These are phyloP conservation scores for Carex cristatella DNA, from an alignment of 176 grass and related monocot species.

Conservation along the genomic window DNA sequence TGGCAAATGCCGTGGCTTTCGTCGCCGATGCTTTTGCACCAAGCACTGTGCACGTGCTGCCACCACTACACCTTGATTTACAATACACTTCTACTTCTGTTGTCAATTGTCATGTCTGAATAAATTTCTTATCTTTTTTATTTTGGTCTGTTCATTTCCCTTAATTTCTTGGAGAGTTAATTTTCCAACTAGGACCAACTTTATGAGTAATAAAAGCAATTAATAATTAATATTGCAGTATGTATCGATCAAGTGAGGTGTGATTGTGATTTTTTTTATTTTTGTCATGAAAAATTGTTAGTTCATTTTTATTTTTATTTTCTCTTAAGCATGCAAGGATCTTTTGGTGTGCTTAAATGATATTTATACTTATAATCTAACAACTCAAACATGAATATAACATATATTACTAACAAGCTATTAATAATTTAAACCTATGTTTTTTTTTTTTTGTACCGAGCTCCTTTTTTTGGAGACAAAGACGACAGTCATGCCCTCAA, in stretches of 20 bases:
- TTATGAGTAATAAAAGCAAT: background rate
- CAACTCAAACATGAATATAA: too few species aligned
- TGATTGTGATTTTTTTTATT: background rate
- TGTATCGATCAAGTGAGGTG: background rate
- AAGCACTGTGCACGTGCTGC: constrained; percentile 21
- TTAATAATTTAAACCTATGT: too few species aligned
- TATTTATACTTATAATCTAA: too few species aligned
- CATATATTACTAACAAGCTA: too few species aligned
- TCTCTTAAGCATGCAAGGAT: background rate
- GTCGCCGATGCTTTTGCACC: constrained; percentile 62
- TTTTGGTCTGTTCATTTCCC: background rate
- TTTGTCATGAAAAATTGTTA: background rate
- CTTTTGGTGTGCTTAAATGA: background rate
- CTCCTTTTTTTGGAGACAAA: too few species aligned
- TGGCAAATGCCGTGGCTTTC: constrained; percentile 55
- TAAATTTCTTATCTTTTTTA: background rate
- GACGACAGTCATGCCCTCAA: too few species aligned
- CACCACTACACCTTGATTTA: background rate
- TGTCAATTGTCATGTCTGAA: background rate
- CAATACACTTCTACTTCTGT: background rate
- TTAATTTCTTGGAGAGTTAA: background rate
- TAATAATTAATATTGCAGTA: background rate
- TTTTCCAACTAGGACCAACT: background rate
- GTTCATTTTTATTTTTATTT: background rate
- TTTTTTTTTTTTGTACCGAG: too few species aligned